Percentiles rank a stretch among this genome's conserved stretches.
phyloP scores from a whole-genome alignment of 306 rosid species.

The Cyamopsis tetragonoloba region DNA sequence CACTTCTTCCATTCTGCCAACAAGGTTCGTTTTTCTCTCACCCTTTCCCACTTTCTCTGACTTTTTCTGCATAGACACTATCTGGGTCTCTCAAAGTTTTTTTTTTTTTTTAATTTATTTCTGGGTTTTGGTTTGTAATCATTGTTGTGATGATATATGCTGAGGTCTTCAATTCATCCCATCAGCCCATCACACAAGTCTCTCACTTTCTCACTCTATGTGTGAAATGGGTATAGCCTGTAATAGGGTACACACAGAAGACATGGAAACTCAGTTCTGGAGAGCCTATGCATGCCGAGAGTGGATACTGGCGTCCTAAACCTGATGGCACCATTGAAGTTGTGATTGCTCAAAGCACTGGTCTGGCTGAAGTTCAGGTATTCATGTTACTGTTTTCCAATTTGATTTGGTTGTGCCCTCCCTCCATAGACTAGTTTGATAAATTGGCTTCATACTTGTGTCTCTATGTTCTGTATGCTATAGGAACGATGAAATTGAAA shows the following conservation, averaged over 20 bases:
- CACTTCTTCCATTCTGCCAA: constrained; percentile 68
- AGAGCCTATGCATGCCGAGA: constrained; percentile 87
- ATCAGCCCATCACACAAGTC: too few relatives aligned
- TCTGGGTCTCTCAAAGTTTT: neutral
- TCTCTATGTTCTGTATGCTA: neutral
- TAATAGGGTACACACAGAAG: constrained; percentile 72
- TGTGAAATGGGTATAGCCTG: constrained; percentile 52
- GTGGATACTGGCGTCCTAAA: constrained; percentile 83
- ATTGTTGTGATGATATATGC: neutral
- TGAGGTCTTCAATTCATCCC: neutral
- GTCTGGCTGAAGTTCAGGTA: constrained; percentile 90
- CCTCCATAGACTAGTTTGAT: neutral
- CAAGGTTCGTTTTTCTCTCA: constrained; percentile 45
- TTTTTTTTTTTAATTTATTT: neutral
- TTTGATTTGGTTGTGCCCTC: neutral
- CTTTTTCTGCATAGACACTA: neutral
- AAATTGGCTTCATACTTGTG: neutral
- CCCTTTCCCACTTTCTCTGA: neutral
- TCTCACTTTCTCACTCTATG: neutral
- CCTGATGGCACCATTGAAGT: constrained; percentile 74
- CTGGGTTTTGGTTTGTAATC: neutral
- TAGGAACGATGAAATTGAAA: neutral
- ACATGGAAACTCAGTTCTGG: constrained; percentile 75
- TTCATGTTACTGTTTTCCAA: constrained; percentile 9
- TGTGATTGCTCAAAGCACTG: constrained; percentile 83